Evolutionary conservation across 352 stramenopile genomes (phyloP).

Genomic region (Phytophthora cajani): DNA sequence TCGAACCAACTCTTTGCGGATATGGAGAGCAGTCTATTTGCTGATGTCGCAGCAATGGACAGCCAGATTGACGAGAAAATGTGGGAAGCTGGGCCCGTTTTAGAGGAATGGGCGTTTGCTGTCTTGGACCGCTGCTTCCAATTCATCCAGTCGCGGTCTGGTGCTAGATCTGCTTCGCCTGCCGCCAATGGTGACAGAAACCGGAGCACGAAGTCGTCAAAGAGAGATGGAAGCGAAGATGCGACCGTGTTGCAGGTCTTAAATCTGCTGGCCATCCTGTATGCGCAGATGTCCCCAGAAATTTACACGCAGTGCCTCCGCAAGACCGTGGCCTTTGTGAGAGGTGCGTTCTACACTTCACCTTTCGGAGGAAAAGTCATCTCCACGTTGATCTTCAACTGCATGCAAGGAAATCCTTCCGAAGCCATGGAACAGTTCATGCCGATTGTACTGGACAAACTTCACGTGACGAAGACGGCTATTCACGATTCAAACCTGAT

Average conservation of each 20-base stretch:
- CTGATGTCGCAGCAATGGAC: constrained; percentile 35
- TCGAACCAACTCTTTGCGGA: constrained; percentile 47
- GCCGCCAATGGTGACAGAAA: constrained; percentile 25
- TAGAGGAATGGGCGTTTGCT: constrained; percentile 74
- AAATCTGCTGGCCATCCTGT: constrained; percentile 69
- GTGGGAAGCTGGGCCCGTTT: constrained; percentile 63
- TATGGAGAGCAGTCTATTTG: constrained; percentile 57
- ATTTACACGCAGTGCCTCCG: constrained; percentile 62
- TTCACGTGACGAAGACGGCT: constrained; percentile 42
- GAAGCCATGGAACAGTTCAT: constrained; percentile 53
- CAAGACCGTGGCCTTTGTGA: constrained; percentile 64
- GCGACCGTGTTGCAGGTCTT: constrained; percentile 61
- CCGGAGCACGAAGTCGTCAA: constrained; percentile 26
- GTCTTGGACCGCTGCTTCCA: constrained; percentile 71
- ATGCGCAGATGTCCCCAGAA: constrained; percentile 64
- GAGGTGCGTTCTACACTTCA: constrained; percentile 68
- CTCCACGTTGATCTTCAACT: constrained; percentile 58
- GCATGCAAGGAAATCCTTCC: constrained; percentile 50
- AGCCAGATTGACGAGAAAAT: constrained; percentile 52
- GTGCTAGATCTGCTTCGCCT: constrained; percentile 36
- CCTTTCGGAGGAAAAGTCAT: constrained; percentile 69
- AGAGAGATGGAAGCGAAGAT: constrained; percentile 47
- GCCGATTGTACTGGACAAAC: constrained; percentile 53
- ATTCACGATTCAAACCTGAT: constrained; percentile 47
- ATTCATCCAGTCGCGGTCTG: constrained; percentile 66